A percentile compares a stretch with the other conserved stretches of the same genome.
phyloP scores from a whole-genome alignment of 306 rosid genomes.

The Lathyrus tuberosus region DNA sequence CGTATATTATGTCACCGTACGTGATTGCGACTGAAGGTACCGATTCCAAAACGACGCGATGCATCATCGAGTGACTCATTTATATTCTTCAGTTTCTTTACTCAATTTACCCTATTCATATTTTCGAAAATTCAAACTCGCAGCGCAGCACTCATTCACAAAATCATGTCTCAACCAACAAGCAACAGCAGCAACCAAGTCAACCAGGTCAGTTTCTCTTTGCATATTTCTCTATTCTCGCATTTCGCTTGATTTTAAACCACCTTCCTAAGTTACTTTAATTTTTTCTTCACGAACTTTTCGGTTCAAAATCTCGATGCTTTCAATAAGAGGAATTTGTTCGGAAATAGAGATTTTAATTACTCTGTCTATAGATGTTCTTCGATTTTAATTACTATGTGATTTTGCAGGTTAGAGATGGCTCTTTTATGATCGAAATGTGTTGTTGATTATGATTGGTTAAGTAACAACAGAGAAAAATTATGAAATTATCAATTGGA shows the following conservation, averaged over 20 bases:
- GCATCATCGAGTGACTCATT: background rate
- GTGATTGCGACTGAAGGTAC: too few relatives aligned
- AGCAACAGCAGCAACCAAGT: conserved; percentile 28
- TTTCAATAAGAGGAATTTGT: conserved; percentile 2
- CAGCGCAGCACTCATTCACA: background rate
- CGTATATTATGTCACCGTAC: too few relatives aligned
- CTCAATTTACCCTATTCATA: background rate
- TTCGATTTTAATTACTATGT: background rate
- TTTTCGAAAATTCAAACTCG: background rate
- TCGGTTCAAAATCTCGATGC: background rate
- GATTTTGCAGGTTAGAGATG: background rate
- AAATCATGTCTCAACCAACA: conserved; percentile 54
- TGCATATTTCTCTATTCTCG: background rate
- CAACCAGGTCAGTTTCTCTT: conserved; percentile 47
- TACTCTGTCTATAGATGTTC: background rate
- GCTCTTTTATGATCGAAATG: background rate
- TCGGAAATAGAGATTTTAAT: conserved; percentile 3
- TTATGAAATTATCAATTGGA: too few relatives aligned
- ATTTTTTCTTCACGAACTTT: background rate
- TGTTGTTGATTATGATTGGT: background rate
- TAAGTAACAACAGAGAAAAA: too few relatives aligned
- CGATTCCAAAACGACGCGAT: background rate
- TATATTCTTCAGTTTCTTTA: background rate
- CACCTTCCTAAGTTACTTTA: background rate
- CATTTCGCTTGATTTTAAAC: conserved; percentile 22